Evolutionary conservation across 768 basidiomycete genomes (phyloP), one percentile per base, ranked within the genome.

Genomic region (Exidia glandulosa): DNA sequence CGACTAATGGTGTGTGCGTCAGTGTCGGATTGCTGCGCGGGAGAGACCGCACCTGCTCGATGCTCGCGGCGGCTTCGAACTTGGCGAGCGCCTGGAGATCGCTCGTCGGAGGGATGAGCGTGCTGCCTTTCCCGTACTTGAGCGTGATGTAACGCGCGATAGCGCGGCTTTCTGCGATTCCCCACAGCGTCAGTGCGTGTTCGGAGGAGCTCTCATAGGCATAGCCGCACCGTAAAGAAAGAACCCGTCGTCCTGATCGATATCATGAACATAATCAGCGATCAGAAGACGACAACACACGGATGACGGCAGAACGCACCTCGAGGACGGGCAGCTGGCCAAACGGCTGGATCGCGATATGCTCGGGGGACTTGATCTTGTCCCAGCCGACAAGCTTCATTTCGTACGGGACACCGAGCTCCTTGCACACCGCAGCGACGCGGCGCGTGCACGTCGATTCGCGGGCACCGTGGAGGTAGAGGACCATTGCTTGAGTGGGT

Each of bases 311-410:
- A 6, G 19, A 45, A 19, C 41, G 6, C 41, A 45, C 50, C 25
- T 67, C 80, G 59, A 86, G 75, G 67, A 77, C 80, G 2, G 85
- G 84, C 29, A 85, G 74, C 64, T 82, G 80, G 25, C 83, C 82
- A 64, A 86, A 87, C 0, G 88, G 87, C 64, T 90, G 85, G 56
- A 47, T 6, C 30, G 14, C 65, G 16, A 77, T 25, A 71, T 71
- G 80, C 9, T 64, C 76, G 0, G 77, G 66, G 0, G 66, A 3
- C 68, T 83, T 85, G 41, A 54, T 84, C 80, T 63, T 77, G 48
- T 52, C 1, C 25, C 81, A 57, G 63, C 84, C 71, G 63, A 87
- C 58, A 4, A 52, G 9, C 47, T 78, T 61, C 57, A 85, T 63
- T 62, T 81, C 78, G 68, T 80, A 87, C 0, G 81, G 77, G 3